phyloP scores from a whole-genome alignment of 495 filamentous ascomycete species.

The Penicillium canescens region DNA sequence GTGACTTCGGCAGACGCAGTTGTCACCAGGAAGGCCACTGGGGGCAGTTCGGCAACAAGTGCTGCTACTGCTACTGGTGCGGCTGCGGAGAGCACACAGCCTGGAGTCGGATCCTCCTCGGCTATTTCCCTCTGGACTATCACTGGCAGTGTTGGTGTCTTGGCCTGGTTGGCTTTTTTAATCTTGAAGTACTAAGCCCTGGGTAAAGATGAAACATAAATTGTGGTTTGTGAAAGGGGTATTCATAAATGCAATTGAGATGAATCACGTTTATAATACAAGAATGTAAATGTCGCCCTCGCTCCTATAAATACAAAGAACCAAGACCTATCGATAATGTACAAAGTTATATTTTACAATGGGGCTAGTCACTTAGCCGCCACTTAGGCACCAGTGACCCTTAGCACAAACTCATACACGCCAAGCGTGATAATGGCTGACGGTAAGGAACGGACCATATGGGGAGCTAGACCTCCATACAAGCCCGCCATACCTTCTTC shows the following conservation, averaged over 20 bases:
- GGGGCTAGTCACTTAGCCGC: no score
- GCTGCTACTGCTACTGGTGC: background rate
- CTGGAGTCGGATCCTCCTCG: background rate
- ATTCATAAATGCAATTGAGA: no score
- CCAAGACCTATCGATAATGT: background rate
- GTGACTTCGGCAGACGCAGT: background rate
- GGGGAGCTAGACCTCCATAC: slow-evolving; percentile 85
- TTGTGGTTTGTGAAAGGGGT: no score
- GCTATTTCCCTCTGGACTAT: background rate
- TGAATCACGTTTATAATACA: no score
- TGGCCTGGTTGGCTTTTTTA: background rate
- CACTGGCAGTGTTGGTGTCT: background rate
- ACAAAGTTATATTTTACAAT: background rate
- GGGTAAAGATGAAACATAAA: no score
- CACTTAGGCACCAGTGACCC: slow-evolving; percentile 33
- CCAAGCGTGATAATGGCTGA: slow-evolving; percentile 91
- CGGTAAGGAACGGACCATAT: slow-evolving; percentile 83
- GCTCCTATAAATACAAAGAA: no score
- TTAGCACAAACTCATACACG: slow-evolving; percentile 82
- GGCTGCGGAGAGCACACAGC: background rate
- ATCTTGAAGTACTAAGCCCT: no score
- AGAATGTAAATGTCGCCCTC: no score
- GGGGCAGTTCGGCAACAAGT: background rate
- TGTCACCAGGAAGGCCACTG: background rate
- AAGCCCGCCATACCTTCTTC: slow-evolving; percentile 80